These are phyloP conservation scores for Gentiana macrophylla DNA, from an alignment of 257 asterid species.

Conservation along the genomic window DNA sequence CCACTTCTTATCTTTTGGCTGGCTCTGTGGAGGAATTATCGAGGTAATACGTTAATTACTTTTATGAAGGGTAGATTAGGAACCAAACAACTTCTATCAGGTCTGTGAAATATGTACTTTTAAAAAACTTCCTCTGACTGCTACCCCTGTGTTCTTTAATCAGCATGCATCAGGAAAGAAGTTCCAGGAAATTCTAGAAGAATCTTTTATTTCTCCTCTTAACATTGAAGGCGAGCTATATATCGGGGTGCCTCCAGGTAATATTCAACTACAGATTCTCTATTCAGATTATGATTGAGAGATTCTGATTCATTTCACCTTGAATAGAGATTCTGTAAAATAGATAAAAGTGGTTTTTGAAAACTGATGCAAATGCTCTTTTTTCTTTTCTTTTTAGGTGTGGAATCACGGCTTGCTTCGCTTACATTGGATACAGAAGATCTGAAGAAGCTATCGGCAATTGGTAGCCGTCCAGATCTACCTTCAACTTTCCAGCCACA, in stretches of 20 bases:
- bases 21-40: constrained; percentile 94
- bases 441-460: constrained; percentile 36
- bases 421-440: constrained; percentile 82
- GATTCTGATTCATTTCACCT: too few species aligned
- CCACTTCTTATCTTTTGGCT: constrained; percentile 89
- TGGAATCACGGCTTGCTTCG: constrained; percentile 90
- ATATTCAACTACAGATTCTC: constrained; percentile 7
- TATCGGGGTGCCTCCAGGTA: constrained; percentile 98
- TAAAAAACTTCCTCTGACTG: too few species aligned
- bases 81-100: too few species aligned
- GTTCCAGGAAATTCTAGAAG: constrained; percentile 89
- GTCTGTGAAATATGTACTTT: too few species aligned
- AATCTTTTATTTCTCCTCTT: constrained; percentile 69
- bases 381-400: constrained; percentile 36
- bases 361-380: too few species aligned
- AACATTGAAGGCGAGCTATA: constrained; percentile 78
- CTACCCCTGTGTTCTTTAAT: constrained; percentile 5
- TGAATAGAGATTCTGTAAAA: not conserved
- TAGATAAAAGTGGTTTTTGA: not conserved
- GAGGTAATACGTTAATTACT: constrained; percentile 42
- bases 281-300: not conserved
- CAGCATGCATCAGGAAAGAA: constrained; percentile 79
- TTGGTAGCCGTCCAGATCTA: constrained; percentile 37
- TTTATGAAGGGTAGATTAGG: too few species aligned
- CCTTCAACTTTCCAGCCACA: constrained; percentile 73